phyloP scores from a whole-genome alignment of 2,329 filamentous ascomycete species.

The Chrysoporthe puriensis region DNA sequence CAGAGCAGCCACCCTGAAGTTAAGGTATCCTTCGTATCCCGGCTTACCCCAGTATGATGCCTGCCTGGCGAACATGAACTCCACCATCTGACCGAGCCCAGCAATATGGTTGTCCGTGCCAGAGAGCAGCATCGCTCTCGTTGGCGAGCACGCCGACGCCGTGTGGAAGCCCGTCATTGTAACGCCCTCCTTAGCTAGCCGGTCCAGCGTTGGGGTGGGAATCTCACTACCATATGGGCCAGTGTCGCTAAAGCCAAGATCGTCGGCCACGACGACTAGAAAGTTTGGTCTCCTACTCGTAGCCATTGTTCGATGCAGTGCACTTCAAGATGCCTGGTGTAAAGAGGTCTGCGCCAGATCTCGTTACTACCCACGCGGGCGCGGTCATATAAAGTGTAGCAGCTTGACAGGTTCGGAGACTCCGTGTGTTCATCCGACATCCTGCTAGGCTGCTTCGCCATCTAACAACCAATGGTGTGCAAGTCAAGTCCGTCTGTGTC shows the following conservation, averaged over 20 bases:
- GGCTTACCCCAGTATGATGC: slow-evolving; percentile 28
- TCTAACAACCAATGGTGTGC: neutral
- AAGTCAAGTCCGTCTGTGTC: neutral
- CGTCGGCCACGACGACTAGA: slow-evolving; percentile 36
- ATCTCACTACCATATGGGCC: slow-evolving; percentile 59
- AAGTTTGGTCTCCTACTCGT: slow-evolving; percentile 33
- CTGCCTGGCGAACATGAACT: slow-evolving; percentile 42
- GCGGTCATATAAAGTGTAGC: neutral
- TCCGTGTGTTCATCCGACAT: neutral
- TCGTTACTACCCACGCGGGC: neutral
- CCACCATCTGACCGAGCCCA: slow-evolving; percentile 57
- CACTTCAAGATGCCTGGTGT: neutral
- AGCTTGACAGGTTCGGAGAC: neutral
- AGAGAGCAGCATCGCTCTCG: slow-evolving; percentile 62
- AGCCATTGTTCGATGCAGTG: neutral
- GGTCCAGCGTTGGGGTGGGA: slow-evolving; percentile 58
- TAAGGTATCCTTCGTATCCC: slow-evolving; percentile 40
- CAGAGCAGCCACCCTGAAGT: slow-evolving; percentile 36
- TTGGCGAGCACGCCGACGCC: slow-evolving; percentile 62
- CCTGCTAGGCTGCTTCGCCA: neutral
- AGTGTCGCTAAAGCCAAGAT: slow-evolving; percentile 35
- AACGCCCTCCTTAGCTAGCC: slow-evolving; percentile 50
- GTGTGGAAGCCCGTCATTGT: slow-evolving; percentile 63
- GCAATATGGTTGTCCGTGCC: slow-evolving; percentile 61
- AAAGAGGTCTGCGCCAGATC: neutral